Base-by-base conservation (phyloP, 192 early-diverging fungal species). In the Backusella sp. region DNA sequence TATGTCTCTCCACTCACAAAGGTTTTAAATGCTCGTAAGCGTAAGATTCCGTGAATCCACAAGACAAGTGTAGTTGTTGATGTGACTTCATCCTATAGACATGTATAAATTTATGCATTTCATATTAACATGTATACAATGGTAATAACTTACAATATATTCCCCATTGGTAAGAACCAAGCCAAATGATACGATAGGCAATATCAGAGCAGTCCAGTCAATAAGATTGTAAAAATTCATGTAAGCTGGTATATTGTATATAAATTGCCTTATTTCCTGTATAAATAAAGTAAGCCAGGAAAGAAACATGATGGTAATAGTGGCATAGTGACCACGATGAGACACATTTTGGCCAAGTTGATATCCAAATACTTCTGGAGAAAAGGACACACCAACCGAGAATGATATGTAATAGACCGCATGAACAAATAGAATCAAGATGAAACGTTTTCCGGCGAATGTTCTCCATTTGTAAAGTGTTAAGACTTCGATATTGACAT, bases 221-320 rank as follows among this genome's bases (percentile, higher is more conserved):
- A 74, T 62, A 28, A n/a, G 44, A 15, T 74, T 74, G 26, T 74
- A 74, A 30, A 62, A 34, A 7, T n/a, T n/a, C 49, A n/a, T n/a
- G 6, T 52, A 52, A 7, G 49, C 49, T 21, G 49, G 17, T 4
- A 52, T 52, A 21, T 52, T 52, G 5, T 17, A n/a, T 0, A n/a
- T 8, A 17, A 42, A 62, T 5, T 74, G 73, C 0, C 59, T 34
- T 15, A 37, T 32, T 66, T 74, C 73, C 30, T 74, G 56, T 4
- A 41, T 7, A 5, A 65, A 15, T 1, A 74, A 37, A 0, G 0
- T 1, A 46, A 34, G 4, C 11, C 34, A 65, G 1, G 11, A 39
- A 6, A 59, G 5, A 19, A 62, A 32, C 59, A 74, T 74, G 0
- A 74, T 1, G 14, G 32, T 36, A 17, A 66, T 15, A 1, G 56